Evolutionary conservation across 164 flowering plant species (phyloP), one percentile per base, ranked within the genome.

Genomic region (Dillenia suffruticosa): DNA sequence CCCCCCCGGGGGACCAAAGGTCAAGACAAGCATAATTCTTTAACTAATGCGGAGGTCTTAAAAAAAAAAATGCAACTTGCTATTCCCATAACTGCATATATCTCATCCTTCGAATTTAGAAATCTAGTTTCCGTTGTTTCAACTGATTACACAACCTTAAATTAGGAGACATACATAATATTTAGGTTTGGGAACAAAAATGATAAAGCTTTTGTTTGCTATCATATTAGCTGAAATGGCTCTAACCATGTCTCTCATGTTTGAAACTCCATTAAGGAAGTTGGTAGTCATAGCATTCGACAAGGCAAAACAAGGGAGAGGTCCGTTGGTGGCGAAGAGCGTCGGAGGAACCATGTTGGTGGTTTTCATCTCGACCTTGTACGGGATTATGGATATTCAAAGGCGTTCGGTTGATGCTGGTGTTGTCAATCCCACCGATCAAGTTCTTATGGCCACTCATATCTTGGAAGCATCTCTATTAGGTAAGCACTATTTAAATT

Each of bases 401-500:
- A 74, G 64, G 24, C 80, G 83, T 2, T 12, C 56, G 53, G n/a
- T 6, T 0, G 84, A 79, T 11, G 64, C 68, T 1, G 84, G 80
- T 19, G 24, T 58, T 3, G 47, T 75, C 17, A 75, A 71, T 68
- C 77, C 80, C 1, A 77, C 84, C 0, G 83, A 80, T 60, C 77
- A 82, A 48, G 70, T 82, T 60, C 75, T 84, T 15, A 17, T 75
- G 69, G 76, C 76, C 10, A 26, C 66, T 16, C 71, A 66, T 19
- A 68, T 75, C 6, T 66, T 82, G 1, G 81, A 84, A 43, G 76
- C 83, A 0, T 71, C 81, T 43, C 74, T 80, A 2, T 65, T 82
- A 64, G 84, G 86, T 80, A 76, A 52, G 0, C 57, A 15, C 13
- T 19, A 2, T 11, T 19, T 19, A 1, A 19, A 19, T 19, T 19